Conservation (phyloP, 768 basidiomycete genomes). For the Naganishia vaughanmartiniae region DNA sequence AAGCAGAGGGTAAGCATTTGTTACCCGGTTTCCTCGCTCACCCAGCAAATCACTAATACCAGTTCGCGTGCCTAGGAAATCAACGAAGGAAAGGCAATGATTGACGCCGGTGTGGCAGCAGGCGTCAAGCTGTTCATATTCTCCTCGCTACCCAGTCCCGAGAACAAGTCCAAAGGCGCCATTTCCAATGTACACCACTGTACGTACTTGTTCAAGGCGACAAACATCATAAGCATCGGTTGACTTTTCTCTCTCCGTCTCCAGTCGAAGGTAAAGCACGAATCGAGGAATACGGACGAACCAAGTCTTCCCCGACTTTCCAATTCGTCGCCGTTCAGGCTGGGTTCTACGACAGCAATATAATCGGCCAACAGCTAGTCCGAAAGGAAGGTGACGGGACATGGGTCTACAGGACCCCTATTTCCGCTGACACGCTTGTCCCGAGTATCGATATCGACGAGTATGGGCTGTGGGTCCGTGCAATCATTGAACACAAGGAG, state of each 20-base stretch:
- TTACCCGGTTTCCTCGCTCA: not conserved
- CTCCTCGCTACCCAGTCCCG: constrained; percentile 23
- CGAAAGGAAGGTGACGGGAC: not conserved
- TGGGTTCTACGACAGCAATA: constrained; percentile 25
- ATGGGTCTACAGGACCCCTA: not conserved
- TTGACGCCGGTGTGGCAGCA: constrained; percentile 33
- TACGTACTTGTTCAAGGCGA: not conserved
- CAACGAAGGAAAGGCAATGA: constrained; percentile 33
- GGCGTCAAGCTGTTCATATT: constrained; percentile 37
- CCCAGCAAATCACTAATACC: no score
- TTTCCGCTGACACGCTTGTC: not conserved
- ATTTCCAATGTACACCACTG: constrained; percentile 18
- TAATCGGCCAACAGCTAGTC: constrained; percentile 8
- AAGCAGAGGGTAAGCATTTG: constrained; percentile 12
- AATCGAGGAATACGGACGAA: constrained; percentile 11
- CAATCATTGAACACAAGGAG: constrained; percentile 23
- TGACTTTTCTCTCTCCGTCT: not conserved
- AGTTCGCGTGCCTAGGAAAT: constrained; percentile 5
- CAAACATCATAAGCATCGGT: not conserved
- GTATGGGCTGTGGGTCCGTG: constrained; percentile 20
- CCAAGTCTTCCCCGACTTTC: constrained; percentile 1
- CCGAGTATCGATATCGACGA: constrained; percentile 28
- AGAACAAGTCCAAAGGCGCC: constrained; percentile 5
- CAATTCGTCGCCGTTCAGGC: constrained; percentile 24
- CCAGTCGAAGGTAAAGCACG: constrained; percentile 18